Conservation (phyloP, 106 monocot species). For the Dendrobium officinale region DNA sequence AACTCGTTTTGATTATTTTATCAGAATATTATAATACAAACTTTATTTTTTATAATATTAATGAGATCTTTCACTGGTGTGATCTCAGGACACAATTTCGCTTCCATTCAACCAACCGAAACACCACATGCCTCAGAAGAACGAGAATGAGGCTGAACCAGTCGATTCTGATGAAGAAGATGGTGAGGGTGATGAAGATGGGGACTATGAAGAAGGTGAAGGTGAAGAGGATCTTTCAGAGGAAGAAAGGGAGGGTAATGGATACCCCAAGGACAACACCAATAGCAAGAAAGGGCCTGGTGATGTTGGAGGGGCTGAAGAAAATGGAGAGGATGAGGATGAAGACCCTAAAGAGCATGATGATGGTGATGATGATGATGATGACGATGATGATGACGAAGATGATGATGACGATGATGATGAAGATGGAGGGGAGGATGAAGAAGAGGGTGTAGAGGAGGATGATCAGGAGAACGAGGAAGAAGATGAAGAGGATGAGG, state of each 20-base stretch:
- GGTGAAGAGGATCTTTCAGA: slow-evolving; percentile 3
- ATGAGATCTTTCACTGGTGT: background rate
- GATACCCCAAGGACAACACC: background rate
- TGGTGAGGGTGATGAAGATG: background rate
- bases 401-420: background rate
- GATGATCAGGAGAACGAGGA: slow-evolving; percentile 6
- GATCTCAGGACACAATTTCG: background rate
- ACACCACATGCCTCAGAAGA: background rate
- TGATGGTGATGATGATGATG: background rate
- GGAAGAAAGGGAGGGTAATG: slow-evolving; percentile 3
- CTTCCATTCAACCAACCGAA: background rate
- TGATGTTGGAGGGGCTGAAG: slow-evolving; percentile 1
- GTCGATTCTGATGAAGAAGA: slow-evolving; percentile 1
- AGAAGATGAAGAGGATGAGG: slow-evolving; percentile 7
- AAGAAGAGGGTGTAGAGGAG: background rate
- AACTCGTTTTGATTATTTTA: too few species aligned
- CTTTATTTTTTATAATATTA: too few species aligned
- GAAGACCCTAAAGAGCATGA: slow-evolving; percentile 3
- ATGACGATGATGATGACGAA: slow-evolving; percentile 3
- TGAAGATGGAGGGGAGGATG: background rate
- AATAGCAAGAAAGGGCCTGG: background rate
- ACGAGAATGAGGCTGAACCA: slow-evolving; percentile 1
- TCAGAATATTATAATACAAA: too few species aligned
- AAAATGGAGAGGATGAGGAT: slow-evolving; percentile 7
- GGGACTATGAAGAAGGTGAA: background rate